A percentile compares a stretch with the other conserved stretches of the same genome.
Conservation (phyloP, 2,329 filamentous ascomycete genomes). For the Monilinia laxa region DNA sequence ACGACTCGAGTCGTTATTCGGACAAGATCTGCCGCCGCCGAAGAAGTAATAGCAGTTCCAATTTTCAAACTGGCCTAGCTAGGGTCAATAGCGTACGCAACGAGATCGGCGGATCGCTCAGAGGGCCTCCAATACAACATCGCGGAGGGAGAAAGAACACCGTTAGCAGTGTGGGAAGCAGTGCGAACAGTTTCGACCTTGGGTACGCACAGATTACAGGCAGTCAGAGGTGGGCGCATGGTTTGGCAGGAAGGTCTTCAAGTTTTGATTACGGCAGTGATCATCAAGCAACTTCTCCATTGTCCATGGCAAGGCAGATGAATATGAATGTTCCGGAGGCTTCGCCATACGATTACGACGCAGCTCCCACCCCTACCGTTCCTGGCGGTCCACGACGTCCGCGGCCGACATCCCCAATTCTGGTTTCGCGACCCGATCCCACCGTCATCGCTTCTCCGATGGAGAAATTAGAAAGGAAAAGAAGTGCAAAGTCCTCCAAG, state of each 20-base stretch:
- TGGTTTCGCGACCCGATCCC: slow-evolving; percentile 34
- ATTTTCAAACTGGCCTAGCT: slow-evolving; percentile 59
- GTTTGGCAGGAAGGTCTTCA: slow-evolving; percentile 57
- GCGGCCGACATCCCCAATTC: slow-evolving; percentile 44
- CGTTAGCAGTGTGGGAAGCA: slow-evolving; percentile 70
- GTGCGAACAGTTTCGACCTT: slow-evolving; percentile 65
- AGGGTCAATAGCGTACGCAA: slow-evolving; percentile 61
- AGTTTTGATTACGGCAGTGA: slow-evolving; percentile 69
- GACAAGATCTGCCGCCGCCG: slow-evolving; percentile 55
- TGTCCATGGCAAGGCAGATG: slow-evolving; percentile 37
- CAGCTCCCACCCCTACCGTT: slow-evolving; percentile 82
- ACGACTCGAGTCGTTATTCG: slow-evolving; percentile 56
- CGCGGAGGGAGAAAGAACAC: slow-evolving; percentile 48
- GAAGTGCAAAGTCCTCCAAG: slow-evolving; percentile 57
- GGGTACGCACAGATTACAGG: slow-evolving; percentile 58
- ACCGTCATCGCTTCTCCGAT: slow-evolving; percentile 31
- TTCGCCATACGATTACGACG: slow-evolving; percentile 61
- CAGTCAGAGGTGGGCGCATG: slow-evolving; percentile 58
- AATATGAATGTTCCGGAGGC: slow-evolving; percentile 28
- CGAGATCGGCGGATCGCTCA: slow-evolving; percentile 40
- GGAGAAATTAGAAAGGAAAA: slow-evolving; percentile 52
- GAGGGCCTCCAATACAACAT: slow-evolving; percentile 42
- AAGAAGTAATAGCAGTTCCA: slow-evolving; percentile 79
- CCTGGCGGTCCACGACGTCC: slow-evolving; percentile 71
- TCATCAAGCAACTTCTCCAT: slow-evolving; percentile 38